Conservation (phyloP, 805 yeast genomes). For the Candida piceae region DNA sequence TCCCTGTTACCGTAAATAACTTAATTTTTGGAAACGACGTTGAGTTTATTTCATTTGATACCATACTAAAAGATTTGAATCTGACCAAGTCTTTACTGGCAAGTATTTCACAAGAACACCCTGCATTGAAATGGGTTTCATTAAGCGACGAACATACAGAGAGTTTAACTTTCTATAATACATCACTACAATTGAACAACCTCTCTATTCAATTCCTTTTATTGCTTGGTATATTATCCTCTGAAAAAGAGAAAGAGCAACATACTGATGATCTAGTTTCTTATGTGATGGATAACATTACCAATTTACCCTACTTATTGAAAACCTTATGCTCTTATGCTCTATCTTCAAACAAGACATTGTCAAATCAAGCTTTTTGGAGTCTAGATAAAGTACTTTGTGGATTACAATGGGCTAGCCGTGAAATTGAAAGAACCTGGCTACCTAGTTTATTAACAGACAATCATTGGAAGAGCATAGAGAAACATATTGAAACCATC, state of each 20-base stretch:
- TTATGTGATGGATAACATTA: slow-evolving; percentile 12
- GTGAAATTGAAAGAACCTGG: slow-evolving; percentile 8
- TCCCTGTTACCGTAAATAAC: slow-evolving; percentile 2
- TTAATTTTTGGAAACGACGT: slow-evolving; percentile 7
- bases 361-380: slow-evolving; percentile 6
- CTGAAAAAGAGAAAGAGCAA: neutral
- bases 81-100: slow-evolving; percentile 1
- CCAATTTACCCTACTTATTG: slow-evolving; percentile 2
- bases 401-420: slow-evolving; percentile 10
- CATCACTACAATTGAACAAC: slow-evolving; percentile 1
- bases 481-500: slow-evolving; percentile 8
- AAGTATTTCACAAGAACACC: neutral
- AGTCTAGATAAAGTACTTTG: slow-evolving; percentile 12
- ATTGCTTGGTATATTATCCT: slow-evolving; percentile 2
- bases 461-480: slow-evolving; percentile 2
- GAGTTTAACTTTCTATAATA: slow-evolving; percentile 6
- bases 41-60: slow-evolving; percentile 6
- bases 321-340: slow-evolving; percentile 10
- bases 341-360: slow-evolving; percentile 2
- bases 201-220: slow-evolving; percentile 9
- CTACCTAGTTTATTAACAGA: slow-evolving; percentile 1
- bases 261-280: slow-evolving; percentile 10
- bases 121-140: slow-evolving; percentile 4
- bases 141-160: slow-evolving; percentile 4
- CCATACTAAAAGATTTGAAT: slow-evolving; percentile 1